Base-by-base conservation (phyloP, 2,329 filamentous ascomycete genomes). In the Penicillium sp. region DNA sequence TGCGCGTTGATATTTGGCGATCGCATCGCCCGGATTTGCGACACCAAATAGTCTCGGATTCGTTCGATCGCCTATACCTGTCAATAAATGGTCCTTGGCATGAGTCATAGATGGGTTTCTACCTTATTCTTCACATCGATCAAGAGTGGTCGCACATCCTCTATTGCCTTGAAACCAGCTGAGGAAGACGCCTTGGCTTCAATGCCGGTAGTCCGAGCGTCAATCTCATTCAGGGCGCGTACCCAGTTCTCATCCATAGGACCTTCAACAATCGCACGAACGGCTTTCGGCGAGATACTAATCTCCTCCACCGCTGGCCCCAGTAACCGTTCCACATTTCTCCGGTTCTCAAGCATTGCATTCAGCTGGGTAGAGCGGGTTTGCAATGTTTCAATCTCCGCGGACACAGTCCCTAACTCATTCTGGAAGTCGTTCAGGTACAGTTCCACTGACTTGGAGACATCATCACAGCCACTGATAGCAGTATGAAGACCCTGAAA, bases 1-100 rank as follows among this genome's bases (percentile, higher is more conserved):
- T 99, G 94, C 2, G 93, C 92, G 72, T 99, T 97, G 72, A 97
- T 96, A 67, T 93, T 94, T 14, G 94, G 94, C 25, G 93, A 96
- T 54, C 94, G 86, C 50, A 99, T 79, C 4, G 92, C 90, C 74
- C 96, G 96, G 71, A 99, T 94, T 72, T 97, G 93, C 15, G 90
- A 85, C 12, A 99, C 94, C 35, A 99, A 82, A 68, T 96, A 95
- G 73, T 99, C 94, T 55, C 95, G 85, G 72, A 97, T 96, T 54
- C 94, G 86, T 74, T 97, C 92, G 26, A 96, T 81, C n/a, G 92
- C 93, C 86, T 89, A 53, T 31, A 49, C 1, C 7, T 43, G 48
- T 64, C 51, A 63, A 48, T 48, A 42, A 23, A 58, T 51, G 15
- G 49, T 26, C 37, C 41, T 42, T 27, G 7, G 7, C n/a, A 40